Evolutionary conservation across 1,284 basidiomycete species (phyloP).

Genomic region (Ceratobasidium sp.): DNA sequence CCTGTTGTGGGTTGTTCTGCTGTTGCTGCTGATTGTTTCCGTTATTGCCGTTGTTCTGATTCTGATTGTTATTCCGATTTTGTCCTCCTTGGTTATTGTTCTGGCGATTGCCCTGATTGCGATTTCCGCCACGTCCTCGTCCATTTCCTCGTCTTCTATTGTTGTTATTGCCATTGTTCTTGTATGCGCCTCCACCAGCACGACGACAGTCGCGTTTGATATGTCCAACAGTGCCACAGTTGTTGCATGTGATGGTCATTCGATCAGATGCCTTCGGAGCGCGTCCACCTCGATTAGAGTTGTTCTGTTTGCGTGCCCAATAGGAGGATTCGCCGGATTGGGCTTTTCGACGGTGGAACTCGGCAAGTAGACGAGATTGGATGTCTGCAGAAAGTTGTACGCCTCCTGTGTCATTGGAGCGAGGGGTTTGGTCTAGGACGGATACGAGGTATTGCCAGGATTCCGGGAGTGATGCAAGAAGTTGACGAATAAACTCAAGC

Average conservation of each 20-base stretch:
- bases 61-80: too few relatives aligned
- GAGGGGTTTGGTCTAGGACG: conserved; percentile 5
- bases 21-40: neutral
- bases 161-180: neutral
- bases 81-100: neutral
- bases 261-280: neutral
- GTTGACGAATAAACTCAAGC: conserved; percentile 15
- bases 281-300: too few relatives aligned
- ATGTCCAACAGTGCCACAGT: neutral
- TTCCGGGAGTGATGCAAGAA: conserved; percentile 10
- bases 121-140: neutral
- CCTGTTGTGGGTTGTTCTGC: neutral
- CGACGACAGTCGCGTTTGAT: neutral
- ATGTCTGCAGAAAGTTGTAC: neutral
- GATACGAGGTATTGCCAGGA: conserved; percentile 32
- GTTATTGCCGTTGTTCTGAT: neutral
- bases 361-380: conserved; percentile 9
- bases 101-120: neutral
- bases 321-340: neutral
- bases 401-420: neutral
- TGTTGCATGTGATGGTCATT: neutral
- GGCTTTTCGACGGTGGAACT: conserved; percentile 5
- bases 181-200: neutral
- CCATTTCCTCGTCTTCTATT: neutral
- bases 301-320: conserved; percentile 1